These are phyloP conservation scores for Elongisporangium undulatum DNA, from an alignment of 352 stramenopile genomes.

Conservation along the genomic window DNA sequence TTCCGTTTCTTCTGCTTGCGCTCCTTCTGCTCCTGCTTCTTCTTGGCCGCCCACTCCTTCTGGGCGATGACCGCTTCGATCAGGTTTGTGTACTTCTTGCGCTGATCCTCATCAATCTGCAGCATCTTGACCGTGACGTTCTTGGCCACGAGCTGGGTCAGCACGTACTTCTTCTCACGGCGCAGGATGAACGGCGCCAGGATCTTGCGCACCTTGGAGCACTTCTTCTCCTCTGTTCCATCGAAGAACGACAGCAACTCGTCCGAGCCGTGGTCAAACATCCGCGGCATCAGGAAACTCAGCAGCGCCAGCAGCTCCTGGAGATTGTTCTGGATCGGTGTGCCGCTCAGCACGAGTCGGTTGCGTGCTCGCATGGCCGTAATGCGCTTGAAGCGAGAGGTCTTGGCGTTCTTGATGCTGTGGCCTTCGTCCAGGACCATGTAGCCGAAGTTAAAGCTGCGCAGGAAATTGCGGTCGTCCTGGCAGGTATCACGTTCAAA, in stretches of 20 bases:
- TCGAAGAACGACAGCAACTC: slow-evolving; percentile 81
- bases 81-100: slow-evolving; percentile 84
- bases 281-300: slow-evolving; percentile 90
- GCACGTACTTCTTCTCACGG: slow-evolving; percentile 94
- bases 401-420: slow-evolving; percentile 91
- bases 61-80: slow-evolving; percentile 63
- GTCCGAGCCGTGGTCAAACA: slow-evolving; percentile 85
- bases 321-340: slow-evolving; percentile 90
- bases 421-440: slow-evolving; percentile 93
- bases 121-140: slow-evolving; percentile 84
- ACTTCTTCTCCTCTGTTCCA: slow-evolving; percentile 74
- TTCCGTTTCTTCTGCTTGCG: slow-evolving; percentile 48
- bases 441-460: slow-evolving; percentile 84
- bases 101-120: slow-evolving; percentile 65
- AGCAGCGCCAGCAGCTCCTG: slow-evolving; percentile 87
- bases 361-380: slow-evolving; percentile 66
- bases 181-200: slow-evolving; percentile 97
- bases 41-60: slow-evolving; percentile 39
- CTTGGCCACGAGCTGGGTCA: slow-evolving; percentile 90
- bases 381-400: slow-evolving; percentile 87
- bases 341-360: slow-evolving; percentile 81
- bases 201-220: slow-evolving; percentile 87
- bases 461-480: slow-evolving; percentile 79
- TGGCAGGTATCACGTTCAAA: slow-evolving; percentile 87
- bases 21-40: slow-evolving; percentile 48